These are phyloP conservation scores for Cystodermella granulosa DNA, from an alignment of 1,284 basidiomycete species.

Conservation along the genomic window DNA sequence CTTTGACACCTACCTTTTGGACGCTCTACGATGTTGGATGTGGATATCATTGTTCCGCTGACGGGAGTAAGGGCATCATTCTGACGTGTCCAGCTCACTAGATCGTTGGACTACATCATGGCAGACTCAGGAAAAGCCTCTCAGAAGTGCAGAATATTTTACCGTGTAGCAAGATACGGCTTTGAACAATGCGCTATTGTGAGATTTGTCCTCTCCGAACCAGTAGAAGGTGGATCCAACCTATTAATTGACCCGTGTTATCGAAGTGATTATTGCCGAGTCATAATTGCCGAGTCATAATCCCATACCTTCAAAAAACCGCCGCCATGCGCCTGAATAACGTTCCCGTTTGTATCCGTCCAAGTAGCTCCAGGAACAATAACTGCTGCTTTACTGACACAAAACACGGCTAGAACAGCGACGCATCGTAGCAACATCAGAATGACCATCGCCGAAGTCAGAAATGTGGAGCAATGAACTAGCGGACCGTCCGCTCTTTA, in stretches of 20 bases:
- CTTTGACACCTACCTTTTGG: constrained; percentile 48
- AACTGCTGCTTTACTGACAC: constrained; percentile 40
- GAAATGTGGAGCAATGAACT: too few species aligned
- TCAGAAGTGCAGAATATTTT: constrained; percentile 1
- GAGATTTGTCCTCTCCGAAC: constrained; percentile 62
- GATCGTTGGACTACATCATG: constrained; percentile 45
- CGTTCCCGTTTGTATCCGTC: constrained; percentile 58
- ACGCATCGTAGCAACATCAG: too few species aligned
- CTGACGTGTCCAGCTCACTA: constrained; percentile 55
- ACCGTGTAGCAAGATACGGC: constrained; percentile 60
- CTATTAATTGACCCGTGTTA: constrained; percentile 26
- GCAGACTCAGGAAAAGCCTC: neutral
- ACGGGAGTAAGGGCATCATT: constrained; percentile 55
- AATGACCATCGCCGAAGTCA: too few species aligned
- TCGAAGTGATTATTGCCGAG: neutral
- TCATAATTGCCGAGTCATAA: constrained; percentile 2
- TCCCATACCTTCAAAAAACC: constrained; percentile 51
- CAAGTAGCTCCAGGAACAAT: constrained; percentile 62
- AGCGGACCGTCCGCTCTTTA: too few species aligned
- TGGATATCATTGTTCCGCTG: constrained; percentile 53
- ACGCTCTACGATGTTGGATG: constrained; percentile 57
- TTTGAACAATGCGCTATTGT: constrained; percentile 53
- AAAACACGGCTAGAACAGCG: too few species aligned
- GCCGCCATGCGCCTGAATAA: constrained; percentile 62
- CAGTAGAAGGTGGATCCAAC: constrained; percentile 58